A percentile compares a stretch with the other conserved stretches of the same genome.
Evolutionary conservation across 192 early-diverging fungal species (phyloP).

Genomic region (Coemansia reversa): DNA sequence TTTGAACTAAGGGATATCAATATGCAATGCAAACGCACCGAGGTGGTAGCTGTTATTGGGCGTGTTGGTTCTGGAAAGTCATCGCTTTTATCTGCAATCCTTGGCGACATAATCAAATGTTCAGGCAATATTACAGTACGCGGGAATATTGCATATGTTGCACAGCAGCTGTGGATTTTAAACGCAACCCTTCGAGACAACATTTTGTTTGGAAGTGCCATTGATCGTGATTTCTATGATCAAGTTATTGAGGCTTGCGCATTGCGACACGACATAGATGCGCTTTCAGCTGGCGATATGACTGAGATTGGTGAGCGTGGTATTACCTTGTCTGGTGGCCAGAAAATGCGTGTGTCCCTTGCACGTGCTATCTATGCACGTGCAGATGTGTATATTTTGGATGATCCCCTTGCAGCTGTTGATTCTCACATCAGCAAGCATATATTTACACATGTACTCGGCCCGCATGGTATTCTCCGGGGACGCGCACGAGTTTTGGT

Average conservation of each 20-base stretch:
- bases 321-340: constrained; percentile 60
- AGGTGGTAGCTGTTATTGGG: constrained; percentile 61
- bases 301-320: constrained; percentile 64
- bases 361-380: constrained; percentile 64
- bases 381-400: constrained; percentile 64
- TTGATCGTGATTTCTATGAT: constrained; percentile 55
- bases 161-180: constrained; percentile 66
- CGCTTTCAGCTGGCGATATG: constrained; percentile 55
- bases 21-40: constrained; percentile 37
- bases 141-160: constrained; percentile 55
- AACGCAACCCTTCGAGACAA: constrained; percentile 64
- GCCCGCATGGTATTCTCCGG: constrained; percentile 46
- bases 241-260: constrained; percentile 58
- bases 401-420: constrained; percentile 70
- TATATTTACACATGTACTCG: constrained; percentile 55
- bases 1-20: constrained; percentile 40
- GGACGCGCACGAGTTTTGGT: constrained; percentile 56
- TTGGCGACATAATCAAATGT: constrained; percentile 56
- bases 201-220: constrained; percentile 61
- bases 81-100: constrained; percentile 58
- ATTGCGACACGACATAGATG: constrained; percentile 53
- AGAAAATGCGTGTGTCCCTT: constrained; percentile 62
- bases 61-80: constrained; percentile 66
- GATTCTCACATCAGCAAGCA: constrained; percentile 60
- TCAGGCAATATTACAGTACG: constrained; percentile 26